phyloP scores from a whole-genome alignment of 768 basidiomycete genomes.

The Leucogyrophana mollusca region DNA sequence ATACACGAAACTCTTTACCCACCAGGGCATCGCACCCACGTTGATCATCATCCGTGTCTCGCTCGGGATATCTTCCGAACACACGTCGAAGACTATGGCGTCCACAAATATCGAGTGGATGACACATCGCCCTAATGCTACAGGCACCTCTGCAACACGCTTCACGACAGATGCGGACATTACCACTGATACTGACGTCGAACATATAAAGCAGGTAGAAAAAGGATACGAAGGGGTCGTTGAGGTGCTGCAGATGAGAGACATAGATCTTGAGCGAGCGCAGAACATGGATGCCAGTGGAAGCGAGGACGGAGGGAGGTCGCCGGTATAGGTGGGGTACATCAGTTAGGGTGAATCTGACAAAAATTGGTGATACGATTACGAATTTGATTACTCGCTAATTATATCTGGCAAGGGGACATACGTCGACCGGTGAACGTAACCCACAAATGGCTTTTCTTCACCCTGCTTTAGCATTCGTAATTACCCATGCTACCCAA shows the following conservation, averaged over 20 bases:
- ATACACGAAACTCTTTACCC: background rate
- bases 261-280: background rate
- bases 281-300: background rate
- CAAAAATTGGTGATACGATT: too few relatives aligned
- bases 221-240: constrained; percentile 1
- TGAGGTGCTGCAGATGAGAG: too few relatives aligned
- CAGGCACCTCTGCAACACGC: constrained; percentile 13
- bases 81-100: constrained; percentile 8
- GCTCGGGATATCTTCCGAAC: constrained; percentile 28
- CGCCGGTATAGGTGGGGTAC: background rate
- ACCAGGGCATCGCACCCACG: constrained; percentile 33
- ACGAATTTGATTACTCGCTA: too few relatives aligned
- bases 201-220: constrained; percentile 3
- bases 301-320: background rate
- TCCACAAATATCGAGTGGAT: constrained; percentile 27
- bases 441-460: too few relatives aligned
- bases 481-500: too few relatives aligned
- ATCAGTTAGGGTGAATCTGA: too few relatives aligned
- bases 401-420: too few relatives aligned
- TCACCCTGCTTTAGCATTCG: too few relatives aligned
- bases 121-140: constrained; percentile 9
- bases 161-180: constrained; percentile 17
- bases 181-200: constrained; percentile 16
- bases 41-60: constrained; percentile 35
- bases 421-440: too few relatives aligned